Percentiles rank a stretch among this genome's conserved stretches.
Evolutionary conservation across 2,329 filamentous ascomycete species (phyloP).

Genomic region (Onygena corvina): DNA sequence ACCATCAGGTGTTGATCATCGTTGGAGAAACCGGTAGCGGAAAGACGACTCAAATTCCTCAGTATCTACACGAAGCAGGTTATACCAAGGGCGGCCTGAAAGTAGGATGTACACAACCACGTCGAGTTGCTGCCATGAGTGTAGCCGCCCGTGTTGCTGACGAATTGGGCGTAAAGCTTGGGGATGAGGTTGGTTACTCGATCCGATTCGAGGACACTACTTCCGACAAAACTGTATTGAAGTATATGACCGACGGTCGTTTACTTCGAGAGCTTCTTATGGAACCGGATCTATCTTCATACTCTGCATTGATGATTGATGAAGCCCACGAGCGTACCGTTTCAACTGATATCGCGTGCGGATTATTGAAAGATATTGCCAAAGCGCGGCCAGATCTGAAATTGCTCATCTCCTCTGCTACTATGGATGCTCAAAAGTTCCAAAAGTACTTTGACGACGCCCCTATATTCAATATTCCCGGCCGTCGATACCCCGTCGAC

Average conservation of each 20-base stretch:
- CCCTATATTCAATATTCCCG: conserved; percentile 90
- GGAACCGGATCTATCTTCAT: conserved; percentile 68
- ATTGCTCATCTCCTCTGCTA: conserved; percentile 83
- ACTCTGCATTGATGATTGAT: conserved; percentile 88
- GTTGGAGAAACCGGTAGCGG: conserved; percentile 91
- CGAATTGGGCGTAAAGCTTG: conserved; percentile 80
- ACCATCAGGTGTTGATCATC: conserved; percentile 80
- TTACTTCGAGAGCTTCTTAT: conserved; percentile 79
- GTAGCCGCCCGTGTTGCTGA: conserved; percentile 93
- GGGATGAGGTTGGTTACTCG: conserved; percentile 84
- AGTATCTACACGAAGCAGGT: conserved; percentile 84
- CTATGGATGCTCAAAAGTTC: conserved; percentile 88
- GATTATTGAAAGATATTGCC: conserved; percentile 77
- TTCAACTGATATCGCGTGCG: conserved; percentile 79
- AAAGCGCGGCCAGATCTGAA: conserved; percentile 74
- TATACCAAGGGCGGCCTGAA: conserved; percentile 75
- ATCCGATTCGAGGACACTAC: conserved; percentile 93
- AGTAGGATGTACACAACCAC: conserved; percentile 85
- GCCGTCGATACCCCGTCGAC: conserved; percentile 76
- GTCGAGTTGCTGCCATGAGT: conserved; percentile 92
- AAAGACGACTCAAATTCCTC: conserved; percentile 90
- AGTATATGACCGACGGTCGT: conserved; percentile 98
- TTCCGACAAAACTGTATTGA: conserved; percentile 78
- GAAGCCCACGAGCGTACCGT: conserved; percentile 93
- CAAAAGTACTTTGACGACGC: conserved; percentile 82